phyloP scores from a whole-genome alignment of 768 basidiomycete genomes.

The Lactarius quietus region DNA sequence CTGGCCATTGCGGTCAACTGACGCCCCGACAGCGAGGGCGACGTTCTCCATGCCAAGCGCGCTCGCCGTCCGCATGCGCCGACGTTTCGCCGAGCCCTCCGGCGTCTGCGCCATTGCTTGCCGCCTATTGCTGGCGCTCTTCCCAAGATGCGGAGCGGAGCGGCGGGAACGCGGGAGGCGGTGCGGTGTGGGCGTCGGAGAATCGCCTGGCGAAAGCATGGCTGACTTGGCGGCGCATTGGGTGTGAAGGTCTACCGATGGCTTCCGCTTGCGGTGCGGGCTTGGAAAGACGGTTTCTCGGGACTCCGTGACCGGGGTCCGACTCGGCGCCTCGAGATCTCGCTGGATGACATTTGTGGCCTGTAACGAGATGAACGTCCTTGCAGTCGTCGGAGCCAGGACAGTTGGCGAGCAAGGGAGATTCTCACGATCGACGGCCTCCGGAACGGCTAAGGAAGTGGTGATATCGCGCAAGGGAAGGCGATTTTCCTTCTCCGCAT shows the following conservation, averaged over 20 bases:
- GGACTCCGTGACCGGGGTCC: not conserved
- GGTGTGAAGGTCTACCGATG: not conserved
- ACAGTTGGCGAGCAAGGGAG: too few relatives aligned
- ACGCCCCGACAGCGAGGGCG: not conserved
- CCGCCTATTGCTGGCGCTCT: not conserved
- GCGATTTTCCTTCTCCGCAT: not conserved
- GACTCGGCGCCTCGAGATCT: not conserved
- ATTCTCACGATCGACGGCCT: not conserved
- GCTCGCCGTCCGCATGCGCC: slow-evolving; percentile 20
- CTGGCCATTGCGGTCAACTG: slow-evolving; percentile 19
- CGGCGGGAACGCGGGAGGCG: slow-evolving; percentile 12
- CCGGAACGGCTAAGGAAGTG: not conserved
- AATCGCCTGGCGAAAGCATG: not conserved
- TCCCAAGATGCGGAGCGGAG: slow-evolving; percentile 20
- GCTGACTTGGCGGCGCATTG: not conserved
- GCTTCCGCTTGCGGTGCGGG: slow-evolving; percentile 9
- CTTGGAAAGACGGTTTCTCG: not conserved
- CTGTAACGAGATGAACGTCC: not conserved
- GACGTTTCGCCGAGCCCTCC: slow-evolving; percentile 16
- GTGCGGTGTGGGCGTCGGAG: not conserved
- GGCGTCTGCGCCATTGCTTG: slow-evolving; percentile 4
- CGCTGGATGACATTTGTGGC: not conserved
- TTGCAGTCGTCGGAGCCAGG: not conserved
- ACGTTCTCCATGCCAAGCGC: slow-evolving; percentile 11
- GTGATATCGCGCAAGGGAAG: slow-evolving; percentile 11